A percentile compares a stretch with the other conserved stretches of the same genome.
These are phyloP conservation scores for Paraphaeosphaeria sporulosa DNA, from an alignment of 2,329 filamentous ascomycete species.

Conservation along the genomic window DNA sequence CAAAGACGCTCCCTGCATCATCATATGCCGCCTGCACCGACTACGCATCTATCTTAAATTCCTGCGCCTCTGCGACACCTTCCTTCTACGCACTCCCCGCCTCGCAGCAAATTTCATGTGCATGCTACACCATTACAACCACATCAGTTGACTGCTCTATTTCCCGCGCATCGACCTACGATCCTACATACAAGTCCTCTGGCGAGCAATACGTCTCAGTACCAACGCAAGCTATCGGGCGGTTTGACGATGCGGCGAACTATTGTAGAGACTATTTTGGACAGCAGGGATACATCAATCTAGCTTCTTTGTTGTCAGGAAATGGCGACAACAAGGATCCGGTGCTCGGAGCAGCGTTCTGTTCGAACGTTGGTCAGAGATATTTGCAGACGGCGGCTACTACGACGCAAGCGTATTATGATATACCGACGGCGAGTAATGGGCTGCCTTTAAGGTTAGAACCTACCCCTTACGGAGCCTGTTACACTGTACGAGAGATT, in stretches of 20 bases:
- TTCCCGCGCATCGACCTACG: background rate
- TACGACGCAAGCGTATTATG: too few relatives aligned
- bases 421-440: too few relatives aligned
- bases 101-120: constrained; percentile 21
- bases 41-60: constrained; percentile 18
- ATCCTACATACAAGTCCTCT: too few relatives aligned
- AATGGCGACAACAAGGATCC: too few relatives aligned
- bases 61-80: constrained; percentile 17
- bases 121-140: constrained; percentile 18
- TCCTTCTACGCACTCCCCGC: constrained; percentile 19
- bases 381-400: too few relatives aligned
- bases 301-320: background rate
- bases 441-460: too few relatives aligned
- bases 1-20: constrained; percentile 13
- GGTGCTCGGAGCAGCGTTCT: too few relatives aligned
- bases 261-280: background rate
- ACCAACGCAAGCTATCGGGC: background rate
- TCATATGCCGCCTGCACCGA: constrained; percentile 22
- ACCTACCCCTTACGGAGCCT: too few relatives aligned
- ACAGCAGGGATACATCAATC: background rate
- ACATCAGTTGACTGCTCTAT: background rate
- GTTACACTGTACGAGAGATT: too few relatives aligned
- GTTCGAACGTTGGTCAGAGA: too few relatives aligned
- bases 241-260: background rate
- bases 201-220: too few relatives aligned